phyloP scores from a whole-genome alignment of 257 asterid genomes.

The Przewalskia tangutica region DNA sequence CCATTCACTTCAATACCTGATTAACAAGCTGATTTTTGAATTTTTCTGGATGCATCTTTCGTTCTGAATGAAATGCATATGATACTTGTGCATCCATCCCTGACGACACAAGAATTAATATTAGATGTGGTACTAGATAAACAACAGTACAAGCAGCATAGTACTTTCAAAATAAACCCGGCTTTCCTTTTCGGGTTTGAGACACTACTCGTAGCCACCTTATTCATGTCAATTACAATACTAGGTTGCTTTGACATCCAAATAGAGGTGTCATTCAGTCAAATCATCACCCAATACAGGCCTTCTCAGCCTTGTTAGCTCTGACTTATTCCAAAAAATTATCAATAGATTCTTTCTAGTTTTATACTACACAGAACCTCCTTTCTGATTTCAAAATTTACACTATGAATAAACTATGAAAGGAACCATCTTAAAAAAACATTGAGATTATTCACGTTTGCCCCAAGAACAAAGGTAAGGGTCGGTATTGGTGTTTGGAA shows the following conservation, averaged over 20 bases:
- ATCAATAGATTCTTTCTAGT: neutral
- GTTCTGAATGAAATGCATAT: constrained; percentile 83
- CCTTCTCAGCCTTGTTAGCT: neutral
- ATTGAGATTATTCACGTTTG: neutral
- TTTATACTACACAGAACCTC: neutral
- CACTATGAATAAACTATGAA: neutral
- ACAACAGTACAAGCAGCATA: neutral
- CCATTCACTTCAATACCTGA: constrained; percentile 43
- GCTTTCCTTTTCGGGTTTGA: neutral
- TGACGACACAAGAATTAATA: constrained; percentile 11
- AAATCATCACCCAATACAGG: neutral
- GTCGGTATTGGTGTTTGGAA: neutral
- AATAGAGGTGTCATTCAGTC: neutral
- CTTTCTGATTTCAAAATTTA: neutral
- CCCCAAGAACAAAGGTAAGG: neutral
- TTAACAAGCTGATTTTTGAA: constrained; percentile 78
- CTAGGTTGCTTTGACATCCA: neutral
- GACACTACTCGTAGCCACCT: neutral
- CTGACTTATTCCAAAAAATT: neutral
- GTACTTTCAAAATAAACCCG: neutral
- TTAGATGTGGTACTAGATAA: neutral
- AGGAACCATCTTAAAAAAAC: neutral
- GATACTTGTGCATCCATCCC: constrained; percentile 99
- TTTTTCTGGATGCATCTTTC: constrained; percentile 81
- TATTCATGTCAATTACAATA: neutral